phyloP scores from a whole-genome alignment of 306 rosid genomes.

The Phaseolus lunatus region DNA sequence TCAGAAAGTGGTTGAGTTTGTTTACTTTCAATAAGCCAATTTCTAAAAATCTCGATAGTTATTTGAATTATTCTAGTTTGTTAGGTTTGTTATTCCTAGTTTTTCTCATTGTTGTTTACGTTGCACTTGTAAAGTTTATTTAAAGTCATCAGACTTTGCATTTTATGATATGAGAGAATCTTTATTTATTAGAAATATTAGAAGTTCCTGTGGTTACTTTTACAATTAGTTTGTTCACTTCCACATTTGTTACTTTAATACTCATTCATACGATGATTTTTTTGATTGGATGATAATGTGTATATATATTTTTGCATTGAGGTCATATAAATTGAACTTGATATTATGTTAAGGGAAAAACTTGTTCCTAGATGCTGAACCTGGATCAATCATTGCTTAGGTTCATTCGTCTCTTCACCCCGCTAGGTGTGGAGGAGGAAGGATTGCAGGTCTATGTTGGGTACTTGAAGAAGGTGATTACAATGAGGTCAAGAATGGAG shows the following conservation, averaged over 20 bases:
- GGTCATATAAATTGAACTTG: not conserved
- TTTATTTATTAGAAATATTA: too few species aligned
- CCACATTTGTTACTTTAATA: not conserved
- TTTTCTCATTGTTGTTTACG: too few species aligned
- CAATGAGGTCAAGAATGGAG: conserved; percentile 86
- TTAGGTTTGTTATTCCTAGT: too few species aligned
- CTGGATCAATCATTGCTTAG: conserved; percentile 33
- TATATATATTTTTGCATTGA: not conserved
- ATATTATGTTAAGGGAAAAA: not conserved
- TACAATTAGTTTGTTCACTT: not conserved
- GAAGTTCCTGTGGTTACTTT: too few species aligned
- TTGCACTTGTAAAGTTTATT: too few species aligned
- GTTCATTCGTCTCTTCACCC: conserved; percentile 71
- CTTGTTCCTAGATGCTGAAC: not conserved
- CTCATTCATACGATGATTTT: not conserved
- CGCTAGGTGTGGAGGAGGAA: conserved; percentile 84
- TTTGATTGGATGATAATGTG: not conserved
- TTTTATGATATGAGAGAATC: too few species aligned
- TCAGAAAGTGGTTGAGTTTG: too few species aligned
- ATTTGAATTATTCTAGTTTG: too few species aligned
- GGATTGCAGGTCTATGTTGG: conserved; percentile 92
- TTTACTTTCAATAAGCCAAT: too few species aligned
- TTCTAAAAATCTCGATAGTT: too few species aligned
- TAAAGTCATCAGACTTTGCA: too few species aligned
- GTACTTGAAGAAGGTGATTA: conserved; percentile 88